phyloP scores from a whole-genome alignment of 2,329 filamentous ascomycete genomes.

The Elsinoe fawcettii region DNA sequence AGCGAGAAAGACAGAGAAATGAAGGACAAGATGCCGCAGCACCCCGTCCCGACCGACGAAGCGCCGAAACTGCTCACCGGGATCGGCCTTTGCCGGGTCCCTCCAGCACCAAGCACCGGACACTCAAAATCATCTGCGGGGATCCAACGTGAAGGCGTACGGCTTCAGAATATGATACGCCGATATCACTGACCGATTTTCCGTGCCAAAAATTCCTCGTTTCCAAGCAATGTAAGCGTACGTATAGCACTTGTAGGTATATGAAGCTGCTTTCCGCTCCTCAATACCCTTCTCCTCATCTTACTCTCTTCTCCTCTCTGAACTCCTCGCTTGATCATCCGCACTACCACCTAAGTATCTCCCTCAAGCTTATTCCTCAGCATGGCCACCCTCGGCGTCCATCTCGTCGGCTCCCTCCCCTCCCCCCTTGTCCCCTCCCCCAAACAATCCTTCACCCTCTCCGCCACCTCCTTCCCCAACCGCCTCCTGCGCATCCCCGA shows the following conservation, averaged over 20 bases:
- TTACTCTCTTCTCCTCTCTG: too few relatives aligned
- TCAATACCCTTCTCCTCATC: too few relatives aligned
- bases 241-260: too few relatives aligned
- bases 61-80: neutral
- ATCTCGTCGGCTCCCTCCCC: slow-evolving; percentile 35
- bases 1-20: neutral
- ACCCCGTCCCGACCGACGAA: neutral
- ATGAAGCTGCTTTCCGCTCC: too few relatives aligned
- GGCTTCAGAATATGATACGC: neutral
- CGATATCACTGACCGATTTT: neutral
- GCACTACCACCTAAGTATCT: too few relatives aligned
- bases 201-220: neutral
- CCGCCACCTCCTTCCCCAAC: slow-evolving; percentile 25
- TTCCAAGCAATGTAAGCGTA: too few relatives aligned
- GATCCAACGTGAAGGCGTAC: neutral
- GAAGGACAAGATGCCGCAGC: neutral
- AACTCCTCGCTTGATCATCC: too few relatives aligned
- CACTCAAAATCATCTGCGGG: neutral
- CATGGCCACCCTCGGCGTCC: slow-evolving; percentile 21
- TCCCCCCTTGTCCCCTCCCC: slow-evolving; percentile 23
- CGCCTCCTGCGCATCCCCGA: slow-evolving; percentile 36
- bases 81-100: neutral
- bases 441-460: slow-evolving; percentile 28
- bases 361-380: too few relatives aligned
- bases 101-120: neutral